Evolutionary conservation across 2,329 filamentous ascomycete genomes (phyloP).

Genomic region (Domatiomyces catenatus): DNA sequence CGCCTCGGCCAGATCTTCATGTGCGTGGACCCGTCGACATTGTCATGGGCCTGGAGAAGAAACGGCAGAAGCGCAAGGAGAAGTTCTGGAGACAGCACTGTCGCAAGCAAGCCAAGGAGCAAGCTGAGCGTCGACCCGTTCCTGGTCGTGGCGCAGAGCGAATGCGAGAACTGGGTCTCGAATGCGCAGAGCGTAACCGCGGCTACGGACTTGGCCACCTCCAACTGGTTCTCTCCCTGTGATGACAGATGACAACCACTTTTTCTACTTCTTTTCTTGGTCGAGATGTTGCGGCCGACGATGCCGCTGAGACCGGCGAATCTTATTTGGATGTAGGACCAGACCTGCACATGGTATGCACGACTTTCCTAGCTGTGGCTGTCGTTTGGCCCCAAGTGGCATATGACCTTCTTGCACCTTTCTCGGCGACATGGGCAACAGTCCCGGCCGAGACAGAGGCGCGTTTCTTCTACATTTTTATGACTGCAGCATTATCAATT

Average conservation of each 20-base stretch:
- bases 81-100: constrained; percentile 84
- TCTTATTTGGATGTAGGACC: background rate
- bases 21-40: constrained; percentile 93
- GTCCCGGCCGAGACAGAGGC: background rate
- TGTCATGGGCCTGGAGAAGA: constrained; percentile 87
- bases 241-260: constrained; percentile 5
- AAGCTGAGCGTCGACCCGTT: constrained; percentile 50
- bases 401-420: background rate
- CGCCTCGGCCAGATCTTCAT: constrained; percentile 40
- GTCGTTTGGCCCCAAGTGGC: background rate
- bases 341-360: background rate
- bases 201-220: constrained; percentile 41
- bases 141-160: constrained; percentile 81
- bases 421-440: background rate
- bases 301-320: background rate
- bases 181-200: constrained; percentile 69
- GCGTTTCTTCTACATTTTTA: background rate
- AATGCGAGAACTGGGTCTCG: constrained; percentile 81
- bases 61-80: constrained; percentile 80
- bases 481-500: background rate
- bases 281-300: background rate
- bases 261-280: background rate
- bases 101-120: constrained; percentile 58
- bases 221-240: constrained; percentile 60
- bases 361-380: background rate